Conservation (phyloP, 768 basidiomycete species). For the Scleroderma bovista region DNA sequence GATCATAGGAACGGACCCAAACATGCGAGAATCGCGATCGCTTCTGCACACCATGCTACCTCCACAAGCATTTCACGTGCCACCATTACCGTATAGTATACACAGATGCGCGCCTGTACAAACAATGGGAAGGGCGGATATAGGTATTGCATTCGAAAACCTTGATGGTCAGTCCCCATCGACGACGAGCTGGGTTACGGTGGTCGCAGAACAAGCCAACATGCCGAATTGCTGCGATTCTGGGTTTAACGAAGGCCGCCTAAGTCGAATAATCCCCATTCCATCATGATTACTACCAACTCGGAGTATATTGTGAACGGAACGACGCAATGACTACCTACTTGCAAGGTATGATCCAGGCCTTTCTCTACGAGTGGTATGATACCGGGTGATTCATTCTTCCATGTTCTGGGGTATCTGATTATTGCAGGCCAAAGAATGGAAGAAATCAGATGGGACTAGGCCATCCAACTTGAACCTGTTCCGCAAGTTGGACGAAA, state of each 20-base stretch:
- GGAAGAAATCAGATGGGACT: conserved; percentile 12
- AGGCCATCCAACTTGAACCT: conserved; percentile 23
- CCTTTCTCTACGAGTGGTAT: too few species aligned
- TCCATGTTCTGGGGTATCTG: neutral
- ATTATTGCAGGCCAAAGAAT: conserved; percentile 11
- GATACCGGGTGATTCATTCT: neutral
- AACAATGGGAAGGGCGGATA: conserved; percentile 25
- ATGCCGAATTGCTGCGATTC: conserved; percentile 27
- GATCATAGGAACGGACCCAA: neutral
- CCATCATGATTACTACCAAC: conserved; percentile 22
- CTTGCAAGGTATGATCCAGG: conserved; percentile 22
- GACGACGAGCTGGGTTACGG: conserved; percentile 16
- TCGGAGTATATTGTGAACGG: conserved; percentile 32
- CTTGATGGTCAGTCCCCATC: conserved; percentile 17
- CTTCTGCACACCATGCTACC: conserved; percentile 6
- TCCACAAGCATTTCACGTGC: conserved; percentile 4
- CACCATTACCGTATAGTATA: conserved; percentile 22
- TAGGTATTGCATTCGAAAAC: conserved; percentile 9
- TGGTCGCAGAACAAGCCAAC: conserved; percentile 24
- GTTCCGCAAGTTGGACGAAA: conserved; percentile 20
- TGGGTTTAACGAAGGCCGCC: conserved; percentile 11
- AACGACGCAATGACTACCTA: conserved; percentile 29
- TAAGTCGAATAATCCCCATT: neutral
- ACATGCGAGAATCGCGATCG: neutral
- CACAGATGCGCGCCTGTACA: conserved; percentile 31